Percentiles rank a stretch among this genome's conserved stretches.
These are phyloP conservation scores for Sugiyamaella grinbergsii DNA, from an alignment of 1,139 yeast species.

Conservation along the genomic window DNA sequence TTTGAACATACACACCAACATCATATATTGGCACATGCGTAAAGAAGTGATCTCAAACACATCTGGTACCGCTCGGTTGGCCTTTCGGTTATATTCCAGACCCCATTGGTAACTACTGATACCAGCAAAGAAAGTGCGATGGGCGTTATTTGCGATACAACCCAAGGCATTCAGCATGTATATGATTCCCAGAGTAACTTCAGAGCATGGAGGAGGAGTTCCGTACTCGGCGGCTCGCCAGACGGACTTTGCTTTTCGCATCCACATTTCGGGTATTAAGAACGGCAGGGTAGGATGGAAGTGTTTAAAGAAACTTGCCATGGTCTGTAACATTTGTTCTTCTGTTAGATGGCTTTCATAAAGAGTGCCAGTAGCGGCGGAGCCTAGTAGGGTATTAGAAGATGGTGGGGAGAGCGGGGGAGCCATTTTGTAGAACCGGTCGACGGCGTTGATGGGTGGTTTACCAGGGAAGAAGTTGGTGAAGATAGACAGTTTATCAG, in stretches of 20 bases:
- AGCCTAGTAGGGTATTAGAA: constrained; percentile 6
- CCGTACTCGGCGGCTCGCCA: constrained; percentile 33
- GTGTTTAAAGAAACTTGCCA: constrained; percentile 27
- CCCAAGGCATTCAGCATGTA: constrained; percentile 32
- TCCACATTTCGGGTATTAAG: constrained; percentile 31
- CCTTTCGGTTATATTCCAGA: constrained; percentile 27
- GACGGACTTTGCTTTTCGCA: constrained; percentile 29
- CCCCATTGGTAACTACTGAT: constrained; percentile 29
- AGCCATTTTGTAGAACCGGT: constrained; percentile 2
- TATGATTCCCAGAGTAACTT: constrained; percentile 31
- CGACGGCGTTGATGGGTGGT: constrained; percentile 2
- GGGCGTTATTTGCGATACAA: constrained; percentile 23
- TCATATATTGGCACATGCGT: constrained; percentile 26
- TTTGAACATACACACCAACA: constrained; percentile 26
- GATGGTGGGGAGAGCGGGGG: constrained; percentile 10
- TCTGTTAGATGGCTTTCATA: constrained; percentile 28
- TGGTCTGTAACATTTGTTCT: constrained; percentile 33
- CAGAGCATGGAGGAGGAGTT: constrained; percentile 20
- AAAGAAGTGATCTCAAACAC: constrained; percentile 25
- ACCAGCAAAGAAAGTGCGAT: constrained; percentile 27
- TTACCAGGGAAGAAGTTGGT: constrained; percentile 13
- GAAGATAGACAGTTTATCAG: constrained; percentile 16
- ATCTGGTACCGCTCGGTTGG: constrained; percentile 27
- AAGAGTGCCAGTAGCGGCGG: constrained; percentile 14
- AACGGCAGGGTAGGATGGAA: constrained; percentile 31